Percentiles rank a stretch among this genome's conserved stretches.
phyloP scores from a whole-genome alignment of 768 basidiomycete genomes.

The Exidia glandulosa region DNA sequence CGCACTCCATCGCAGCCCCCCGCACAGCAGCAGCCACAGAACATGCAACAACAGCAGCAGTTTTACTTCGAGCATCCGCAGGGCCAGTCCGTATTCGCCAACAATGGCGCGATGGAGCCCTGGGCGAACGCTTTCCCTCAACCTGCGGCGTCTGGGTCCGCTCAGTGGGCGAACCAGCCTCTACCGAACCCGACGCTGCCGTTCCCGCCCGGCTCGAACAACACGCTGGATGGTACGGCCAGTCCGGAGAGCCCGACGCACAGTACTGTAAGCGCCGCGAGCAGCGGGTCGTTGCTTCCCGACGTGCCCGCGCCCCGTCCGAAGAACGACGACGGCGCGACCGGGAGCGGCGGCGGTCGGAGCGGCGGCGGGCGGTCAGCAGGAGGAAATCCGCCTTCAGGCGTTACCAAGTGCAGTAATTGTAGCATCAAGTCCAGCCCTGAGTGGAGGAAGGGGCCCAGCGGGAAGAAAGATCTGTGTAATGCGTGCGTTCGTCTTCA shows the following conservation, averaged over 20 bases:
- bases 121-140: no score
- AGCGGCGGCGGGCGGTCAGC: constrained; percentile 20
- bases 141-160: no score
- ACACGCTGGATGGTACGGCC: background rate
- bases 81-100: background rate
- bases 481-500: constrained; percentile 73
- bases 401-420: constrained; percentile 62
- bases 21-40: background rate
- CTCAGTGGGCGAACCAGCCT: constrained; percentile 33
- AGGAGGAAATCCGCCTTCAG: constrained; percentile 58
- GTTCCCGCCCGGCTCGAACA: background rate
- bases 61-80: background rate
- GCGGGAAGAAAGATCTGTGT: constrained; percentile 82
- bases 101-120: no score
- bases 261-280: background rate
- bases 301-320: background rate
- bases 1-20: background rate
- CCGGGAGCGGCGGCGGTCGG: background rate
- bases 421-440: constrained; percentile 76
- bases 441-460: constrained; percentile 88
- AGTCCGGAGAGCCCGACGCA: background rate
- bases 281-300: background rate
- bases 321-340: background rate
- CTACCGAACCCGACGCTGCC: constrained; percentile 14
- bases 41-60: background rate